Conservation (phyloP, 2,329 filamentous ascomycete genomes). For the Cadophora sp. region DNA sequence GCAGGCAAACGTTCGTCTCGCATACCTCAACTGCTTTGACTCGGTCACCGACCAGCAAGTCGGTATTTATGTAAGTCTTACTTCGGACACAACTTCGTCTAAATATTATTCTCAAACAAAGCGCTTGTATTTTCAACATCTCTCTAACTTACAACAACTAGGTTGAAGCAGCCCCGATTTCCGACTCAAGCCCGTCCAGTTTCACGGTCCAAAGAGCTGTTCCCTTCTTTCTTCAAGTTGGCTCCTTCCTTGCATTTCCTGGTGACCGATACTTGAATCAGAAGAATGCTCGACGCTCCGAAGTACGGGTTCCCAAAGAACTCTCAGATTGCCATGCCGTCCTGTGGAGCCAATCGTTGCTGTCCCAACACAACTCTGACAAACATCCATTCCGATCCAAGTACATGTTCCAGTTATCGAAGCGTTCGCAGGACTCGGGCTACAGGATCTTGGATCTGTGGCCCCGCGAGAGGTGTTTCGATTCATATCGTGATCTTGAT, state of each 20-base stretch:
- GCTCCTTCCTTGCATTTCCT: neutral
- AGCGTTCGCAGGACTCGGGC: neutral
- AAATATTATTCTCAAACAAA: neutral
- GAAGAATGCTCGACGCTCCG: neutral
- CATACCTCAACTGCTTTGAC: neutral
- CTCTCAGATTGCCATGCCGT: neutral
- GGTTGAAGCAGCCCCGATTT: neutral
- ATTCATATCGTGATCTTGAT: neutral
- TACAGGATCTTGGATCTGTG: neutral
- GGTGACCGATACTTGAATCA: neutral
- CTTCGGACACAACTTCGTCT: neutral
- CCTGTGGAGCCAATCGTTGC: neutral
- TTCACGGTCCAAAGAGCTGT: neutral
- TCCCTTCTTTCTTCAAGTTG: neutral
- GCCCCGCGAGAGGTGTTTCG: neutral
- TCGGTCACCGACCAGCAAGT: neutral
- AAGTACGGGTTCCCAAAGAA: neutral
- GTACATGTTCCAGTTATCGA: neutral
- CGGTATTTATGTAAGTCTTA: neutral
- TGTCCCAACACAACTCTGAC: neutral
- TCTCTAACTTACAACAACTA: too few relatives aligned
- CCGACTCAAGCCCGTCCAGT: neutral
- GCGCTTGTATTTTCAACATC: too few relatives aligned
- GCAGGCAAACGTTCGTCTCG: neutral
- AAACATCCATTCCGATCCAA: neutral